phyloP scores from a whole-genome alignment of 192 early-diverging fungal species.

The Coemansia sp. region DNA sequence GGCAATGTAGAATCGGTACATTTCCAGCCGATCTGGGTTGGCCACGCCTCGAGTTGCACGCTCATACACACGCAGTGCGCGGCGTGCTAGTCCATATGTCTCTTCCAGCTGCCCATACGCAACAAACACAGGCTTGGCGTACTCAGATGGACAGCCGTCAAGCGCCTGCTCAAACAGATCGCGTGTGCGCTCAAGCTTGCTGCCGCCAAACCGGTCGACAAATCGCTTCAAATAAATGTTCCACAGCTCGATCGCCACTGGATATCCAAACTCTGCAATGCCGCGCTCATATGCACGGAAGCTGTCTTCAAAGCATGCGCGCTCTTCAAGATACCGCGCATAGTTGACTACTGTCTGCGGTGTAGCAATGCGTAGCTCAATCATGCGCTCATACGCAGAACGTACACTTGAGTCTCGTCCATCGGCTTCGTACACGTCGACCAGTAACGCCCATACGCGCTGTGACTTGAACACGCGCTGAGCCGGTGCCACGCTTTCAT shows the following conservation, averaged over 20 bases:
- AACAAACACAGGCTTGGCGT: conserved; percentile 82
- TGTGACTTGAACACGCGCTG: conserved; percentile 82
- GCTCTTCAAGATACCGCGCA: conserved; percentile 84
- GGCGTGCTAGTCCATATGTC: conserved; percentile 83
- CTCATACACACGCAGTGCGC: conserved; percentile 93
- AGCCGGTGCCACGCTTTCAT: conserved; percentile 77
- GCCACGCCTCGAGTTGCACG: conserved; percentile 80
- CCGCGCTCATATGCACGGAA: conserved; percentile 96
- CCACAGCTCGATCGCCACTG: conserved; percentile 97
- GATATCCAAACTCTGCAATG: conserved; percentile 93
- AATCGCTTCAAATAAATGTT: conserved; percentile 91
- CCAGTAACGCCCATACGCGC: conserved; percentile 89
- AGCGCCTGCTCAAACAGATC: conserved; percentile 96
- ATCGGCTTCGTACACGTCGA: conserved; percentile 92
- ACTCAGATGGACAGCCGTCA: conserved; percentile 78
- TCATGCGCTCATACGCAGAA: conserved; percentile 85
- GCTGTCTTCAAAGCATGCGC: conserved; percentile 90
- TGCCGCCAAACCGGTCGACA: conserved; percentile 78
- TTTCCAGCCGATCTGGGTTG: conserved; percentile 68
- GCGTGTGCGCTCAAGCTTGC: conserved; percentile 85
- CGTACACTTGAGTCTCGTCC: conserved; percentile 78
- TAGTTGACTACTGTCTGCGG: conserved; percentile 97
- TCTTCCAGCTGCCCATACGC: conserved; percentile 94
- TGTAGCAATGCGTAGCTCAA: conserved; percentile 92
- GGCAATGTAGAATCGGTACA: conserved; percentile 89